Base-by-base conservation (phyloP, 768 basidiomycete species). In the Galerina sulciceps region DNA sequence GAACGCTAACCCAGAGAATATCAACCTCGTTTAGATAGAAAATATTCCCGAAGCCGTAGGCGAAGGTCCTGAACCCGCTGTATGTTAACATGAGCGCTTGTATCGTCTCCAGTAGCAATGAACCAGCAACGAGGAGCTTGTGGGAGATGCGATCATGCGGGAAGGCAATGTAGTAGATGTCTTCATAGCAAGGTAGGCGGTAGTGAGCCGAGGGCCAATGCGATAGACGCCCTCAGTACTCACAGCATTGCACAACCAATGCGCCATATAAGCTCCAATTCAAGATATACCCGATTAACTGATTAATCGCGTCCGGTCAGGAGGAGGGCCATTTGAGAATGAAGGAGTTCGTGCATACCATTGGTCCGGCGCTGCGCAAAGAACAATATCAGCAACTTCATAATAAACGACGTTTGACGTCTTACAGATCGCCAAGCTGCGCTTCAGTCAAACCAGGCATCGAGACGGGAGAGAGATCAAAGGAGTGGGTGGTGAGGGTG, bases 101-200 rank as follows among this genome's bases (percentile, higher is more conserved):
- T 1, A 53, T 40, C 1, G 57, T 48, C 35, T 65, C 66, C 3
- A 69, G 46, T 3, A 60, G 13, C 34, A 58, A 67, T 1, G 61
- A 53, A 8, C 43, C 57, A 23, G 64, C 64, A 13, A 69, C 58
- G 3, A 62, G 38, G 35, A 51, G 15, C 35, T 67, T 67, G 38
- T 53, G 47, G 6, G 37, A 35, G 1, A 42, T 17, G 9, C 56
- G 44, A 43, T 69, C 68, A 23, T 62, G 64, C 2, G 66, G 66
- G 47, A 69, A 69, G 9, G 66, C 68, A 4, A 64, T 51, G 53
- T 65, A 69, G 36, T 69, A 69, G 11, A 69, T 51, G 42, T 69
- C 66, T 69, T 47, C 10, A 37, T 6, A 15, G 17, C 22, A 20
- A 10, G 53, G 37, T 54, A 14, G 13, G 36, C 49, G 20, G 17